Conservation (phyloP, 2,329 filamentous ascomycete genomes). For the Fusarium sp. region DNA sequence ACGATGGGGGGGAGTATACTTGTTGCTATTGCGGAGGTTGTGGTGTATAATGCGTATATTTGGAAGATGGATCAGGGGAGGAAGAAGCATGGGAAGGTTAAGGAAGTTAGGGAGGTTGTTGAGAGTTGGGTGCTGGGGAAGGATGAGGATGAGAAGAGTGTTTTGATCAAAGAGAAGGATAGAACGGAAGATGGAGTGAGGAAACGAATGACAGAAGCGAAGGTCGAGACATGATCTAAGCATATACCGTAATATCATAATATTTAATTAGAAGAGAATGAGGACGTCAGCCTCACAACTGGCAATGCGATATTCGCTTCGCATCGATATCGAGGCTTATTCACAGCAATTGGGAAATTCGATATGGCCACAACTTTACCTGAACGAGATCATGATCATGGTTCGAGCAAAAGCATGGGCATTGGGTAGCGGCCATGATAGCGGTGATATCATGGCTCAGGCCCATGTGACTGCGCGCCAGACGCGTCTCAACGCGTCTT, state of each 20-base stretch:
- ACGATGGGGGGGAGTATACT: slow-evolving; percentile 75
- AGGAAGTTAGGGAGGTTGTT: slow-evolving; percentile 75
- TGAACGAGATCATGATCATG: neutral
- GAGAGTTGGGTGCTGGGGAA: slow-evolving; percentile 75
- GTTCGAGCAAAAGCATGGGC: neutral
- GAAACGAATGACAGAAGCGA: slow-evolving; percentile 37
- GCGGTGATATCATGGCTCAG: slow-evolving; percentile 28
- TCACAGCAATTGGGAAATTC: fast-evolving
- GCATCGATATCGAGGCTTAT: fast-evolving
- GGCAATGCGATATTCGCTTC: fast-evolving
- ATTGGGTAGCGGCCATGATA: neutral
- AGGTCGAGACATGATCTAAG: neutral
- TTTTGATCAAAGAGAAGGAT: slow-evolving; percentile 40
- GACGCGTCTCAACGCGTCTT: slow-evolving; percentile 31
- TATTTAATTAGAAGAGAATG: neutral
- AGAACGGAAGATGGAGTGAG: slow-evolving; percentile 35
- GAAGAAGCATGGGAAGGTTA: slow-evolving; percentile 65
- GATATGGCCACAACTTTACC: neutral
- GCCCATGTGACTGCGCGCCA: slow-evolving; percentile 29
- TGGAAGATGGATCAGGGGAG: slow-evolving; percentile 77
- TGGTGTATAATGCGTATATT: slow-evolving; percentile 79
- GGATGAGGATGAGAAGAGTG: slow-evolving; percentile 41
- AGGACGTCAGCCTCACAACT: fast-evolving
- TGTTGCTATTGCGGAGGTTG: slow-evolving; percentile 80
- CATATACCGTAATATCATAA: neutral